Base-by-base conservation (phyloP, 2,329 filamentous ascomycete genomes). In the Neonectria sp. region DNA sequence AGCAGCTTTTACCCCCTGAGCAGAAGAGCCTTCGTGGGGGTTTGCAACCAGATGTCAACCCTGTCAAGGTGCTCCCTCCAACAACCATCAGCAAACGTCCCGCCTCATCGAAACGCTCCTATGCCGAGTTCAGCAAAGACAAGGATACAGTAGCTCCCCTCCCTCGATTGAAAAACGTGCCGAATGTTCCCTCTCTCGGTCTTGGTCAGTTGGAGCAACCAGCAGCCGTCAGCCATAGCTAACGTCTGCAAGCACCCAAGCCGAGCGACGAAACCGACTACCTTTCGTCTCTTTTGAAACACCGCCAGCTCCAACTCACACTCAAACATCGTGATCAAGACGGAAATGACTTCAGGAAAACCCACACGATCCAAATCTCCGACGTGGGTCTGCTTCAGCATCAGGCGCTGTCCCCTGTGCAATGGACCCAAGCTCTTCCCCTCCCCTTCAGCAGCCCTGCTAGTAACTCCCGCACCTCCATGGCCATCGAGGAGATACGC, bases 381-480 rank as follows among this genome's bases (percentile, higher is more conserved):
- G 56, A 70, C n/a, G 73, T 69, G 21, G 71, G 68, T 11, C 43
- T 75, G n/a, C 43, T 71, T 21, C 71, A 70, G 25, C 69, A 73
- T 29, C 60, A 72, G 49, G 51, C 21, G 9, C 31, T 75, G 12
- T 71, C 69, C 12, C n/a, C 48, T 8, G 27, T 60, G 29, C 55
- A 55, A 17, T 51, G 63, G 49, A 67, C 72, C 29, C 65, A 61
- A 43, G 64, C 64, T 29, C 48, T 73, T 9, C 68, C 72, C 13
- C 27, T 74, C 35, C 64, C 64, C 27, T 21, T 62, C 25, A 63
- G 61, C 25, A 63, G 58, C 25, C 43, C 64, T 21, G 13, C 63
- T 25, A 63, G 63, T 25, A 68, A 65, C 25, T 35, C 65, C 11
- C 57, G 62, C 35, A 65, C 61, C 4, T 51, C 55, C 12, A 24